These are phyloP conservation scores for Xylaria sp. DNA, from an alignment of 2,329 filamentous ascomycete species.

Conservation along the genomic window DNA sequence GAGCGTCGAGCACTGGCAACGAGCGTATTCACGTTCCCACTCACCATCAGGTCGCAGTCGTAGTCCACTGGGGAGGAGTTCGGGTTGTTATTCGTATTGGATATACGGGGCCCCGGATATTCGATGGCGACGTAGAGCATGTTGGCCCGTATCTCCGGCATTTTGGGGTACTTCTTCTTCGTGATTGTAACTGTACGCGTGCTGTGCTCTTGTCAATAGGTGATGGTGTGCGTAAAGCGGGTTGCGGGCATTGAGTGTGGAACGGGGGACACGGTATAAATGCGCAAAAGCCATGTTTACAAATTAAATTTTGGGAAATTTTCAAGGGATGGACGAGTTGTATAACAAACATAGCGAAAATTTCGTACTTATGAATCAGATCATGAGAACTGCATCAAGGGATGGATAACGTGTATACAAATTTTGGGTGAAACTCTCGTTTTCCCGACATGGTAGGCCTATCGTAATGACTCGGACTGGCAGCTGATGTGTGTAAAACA, in stretches of 20 bases:
- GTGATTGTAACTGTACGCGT: neutral
- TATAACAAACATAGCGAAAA: neutral
- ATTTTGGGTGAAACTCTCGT: neutral
- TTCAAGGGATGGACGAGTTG: neutral
- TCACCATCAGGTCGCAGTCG: neutral
- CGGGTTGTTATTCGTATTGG: neutral
- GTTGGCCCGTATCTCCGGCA: neutral
- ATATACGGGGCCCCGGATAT: neutral
- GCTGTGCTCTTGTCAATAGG: neutral
- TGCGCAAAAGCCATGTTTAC: neutral
- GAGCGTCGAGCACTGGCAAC: neutral
- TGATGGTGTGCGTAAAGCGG: neutral
- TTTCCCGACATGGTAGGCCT: neutral
- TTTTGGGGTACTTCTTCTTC: neutral
- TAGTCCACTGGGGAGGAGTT: neutral
- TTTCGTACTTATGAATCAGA: too few species aligned
- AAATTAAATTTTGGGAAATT: neutral
- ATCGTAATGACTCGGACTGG: neutral
- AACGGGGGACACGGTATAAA: neutral
- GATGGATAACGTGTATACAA: neutral
- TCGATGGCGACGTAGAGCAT: conserved; percentile 11
- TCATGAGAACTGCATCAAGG: neutral
- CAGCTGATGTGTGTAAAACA: neutral
- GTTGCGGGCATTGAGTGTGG: neutral
- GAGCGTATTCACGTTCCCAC: conserved; percentile 5